A percentile compares a stretch with the other conserved stretches of the same genome.
Conservation (phyloP, 2,329 filamentous ascomycete genomes). For the Pseudocercospora pini-densiflorae region DNA sequence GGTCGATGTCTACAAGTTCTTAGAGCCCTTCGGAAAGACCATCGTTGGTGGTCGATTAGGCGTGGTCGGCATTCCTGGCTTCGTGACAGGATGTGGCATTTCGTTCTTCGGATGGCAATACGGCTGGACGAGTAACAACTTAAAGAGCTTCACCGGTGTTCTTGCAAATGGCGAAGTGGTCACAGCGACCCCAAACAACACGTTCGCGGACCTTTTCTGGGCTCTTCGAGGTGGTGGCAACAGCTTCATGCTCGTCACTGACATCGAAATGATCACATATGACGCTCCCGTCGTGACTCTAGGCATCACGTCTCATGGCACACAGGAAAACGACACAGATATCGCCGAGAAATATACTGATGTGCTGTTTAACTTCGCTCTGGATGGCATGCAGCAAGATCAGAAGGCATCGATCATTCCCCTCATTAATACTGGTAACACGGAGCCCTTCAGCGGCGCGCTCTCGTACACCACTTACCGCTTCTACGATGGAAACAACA, state of each 20-base stretch:
- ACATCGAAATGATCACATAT: conserved; percentile 15
- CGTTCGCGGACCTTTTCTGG: conserved; percentile 25
- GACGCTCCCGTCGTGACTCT: conserved; percentile 7
- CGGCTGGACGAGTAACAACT: conserved; percentile 12
- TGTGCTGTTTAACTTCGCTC: background rate
- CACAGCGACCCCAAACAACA: conserved; percentile 13
- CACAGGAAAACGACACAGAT: background rate
- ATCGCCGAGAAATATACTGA: background rate
- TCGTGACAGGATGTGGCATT: conserved; percentile 31
- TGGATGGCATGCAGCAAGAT: background rate
- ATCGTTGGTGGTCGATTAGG: conserved; percentile 17
- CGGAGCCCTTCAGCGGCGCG: background rate
- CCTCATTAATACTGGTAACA: conserved; percentile 5
- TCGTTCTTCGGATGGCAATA: conserved; percentile 25
- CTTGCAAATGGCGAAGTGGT: conserved; percentile 20
- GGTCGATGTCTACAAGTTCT: conserved; percentile 18
- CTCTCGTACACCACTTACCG: conserved; percentile 8
- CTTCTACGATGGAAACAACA: conserved; percentile 8
- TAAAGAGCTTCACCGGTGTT: conserved; percentile 15
- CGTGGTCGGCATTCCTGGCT: conserved; percentile 29
- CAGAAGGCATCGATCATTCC: conserved; percentile 5
- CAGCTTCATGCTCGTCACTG: conserved; percentile 26
- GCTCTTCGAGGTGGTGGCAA: conserved; percentile 23
- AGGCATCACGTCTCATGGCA: conserved; percentile 3
- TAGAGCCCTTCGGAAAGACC: conserved; percentile 12